Conservation (phyloP, 2,329 filamentous ascomycete genomes). For the Nemania bipapillata region DNA sequence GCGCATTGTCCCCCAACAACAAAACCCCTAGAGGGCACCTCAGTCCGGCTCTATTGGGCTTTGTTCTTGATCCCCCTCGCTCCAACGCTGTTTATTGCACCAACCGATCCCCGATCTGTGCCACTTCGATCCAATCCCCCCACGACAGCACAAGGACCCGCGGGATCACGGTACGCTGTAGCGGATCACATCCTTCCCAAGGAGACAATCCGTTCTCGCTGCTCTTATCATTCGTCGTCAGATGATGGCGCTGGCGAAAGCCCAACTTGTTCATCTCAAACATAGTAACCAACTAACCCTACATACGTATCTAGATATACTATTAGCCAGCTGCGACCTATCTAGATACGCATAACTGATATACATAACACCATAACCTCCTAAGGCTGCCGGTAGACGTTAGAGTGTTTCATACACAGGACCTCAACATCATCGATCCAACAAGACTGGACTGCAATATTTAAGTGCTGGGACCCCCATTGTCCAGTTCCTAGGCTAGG, state of each 20-base stretch:
- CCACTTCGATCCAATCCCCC: slow-evolving; percentile 36
- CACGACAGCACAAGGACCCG: slow-evolving; percentile 34
- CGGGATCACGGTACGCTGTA: slow-evolving; percentile 36
- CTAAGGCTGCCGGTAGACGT: slow-evolving; percentile 6
- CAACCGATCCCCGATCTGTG: slow-evolving; percentile 36
- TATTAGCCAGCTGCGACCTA: neutral
- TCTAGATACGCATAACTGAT: slow-evolving; percentile 14
- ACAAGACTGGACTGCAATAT: neutral
- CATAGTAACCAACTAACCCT: slow-evolving; percentile 24
- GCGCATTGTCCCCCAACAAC: slow-evolving; percentile 22
- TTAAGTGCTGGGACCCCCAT: slow-evolving; percentile 3
- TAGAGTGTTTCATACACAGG: slow-evolving; percentile 4
- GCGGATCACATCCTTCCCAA: slow-evolving; percentile 32
- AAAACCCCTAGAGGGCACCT: slow-evolving; percentile 37
- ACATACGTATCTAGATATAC: no score
- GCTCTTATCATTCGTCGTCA: slow-evolving; percentile 30
- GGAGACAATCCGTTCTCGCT: slow-evolving; percentile 32
- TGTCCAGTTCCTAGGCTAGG: slow-evolving; percentile 2
- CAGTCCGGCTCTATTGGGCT: slow-evolving; percentile 33
- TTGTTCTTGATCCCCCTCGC: slow-evolving; percentile 19
- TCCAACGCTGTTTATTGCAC: slow-evolving; percentile 33
- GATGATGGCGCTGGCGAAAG: slow-evolving; percentile 33
- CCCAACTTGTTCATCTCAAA: slow-evolving; percentile 32
- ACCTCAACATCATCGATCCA: neutral
- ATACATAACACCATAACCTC: slow-evolving; percentile 18